phyloP scores from a whole-genome alignment of 2,329 filamentous ascomycete genomes.

The Coniochaeta sp. region DNA sequence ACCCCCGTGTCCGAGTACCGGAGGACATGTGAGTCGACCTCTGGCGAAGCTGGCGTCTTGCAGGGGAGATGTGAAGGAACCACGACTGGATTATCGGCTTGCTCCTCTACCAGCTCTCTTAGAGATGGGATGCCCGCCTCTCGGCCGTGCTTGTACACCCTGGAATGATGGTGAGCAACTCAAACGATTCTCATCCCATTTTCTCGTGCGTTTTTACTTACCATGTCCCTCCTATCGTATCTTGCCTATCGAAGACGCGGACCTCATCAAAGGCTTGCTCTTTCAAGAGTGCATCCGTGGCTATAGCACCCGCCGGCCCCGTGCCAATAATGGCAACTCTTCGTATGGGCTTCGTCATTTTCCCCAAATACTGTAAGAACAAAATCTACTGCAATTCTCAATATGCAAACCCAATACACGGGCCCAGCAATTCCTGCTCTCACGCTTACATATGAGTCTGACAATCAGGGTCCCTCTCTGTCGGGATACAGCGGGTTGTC shows the following conservation, averaged over 20 bases:
- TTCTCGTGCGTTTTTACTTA: conserved; percentile 19
- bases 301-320: conserved; percentile 49
- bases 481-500: too few relatives aligned
- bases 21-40: conserved; percentile 53
- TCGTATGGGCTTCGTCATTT: background rate
- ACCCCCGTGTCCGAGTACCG: conserved; percentile 61
- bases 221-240: conserved; percentile 49
- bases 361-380: too few relatives aligned
- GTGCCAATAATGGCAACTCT: conserved; percentile 50
- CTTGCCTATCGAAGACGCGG: conserved; percentile 51
- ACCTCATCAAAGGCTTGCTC: conserved; percentile 49
- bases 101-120: conserved; percentile 36
- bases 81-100: conserved; percentile 39
- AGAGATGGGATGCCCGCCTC: too few relatives aligned
- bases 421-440: too few relatives aligned
- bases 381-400: too few relatives aligned
- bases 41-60: conserved; percentile 38
- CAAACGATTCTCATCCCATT: background rate
- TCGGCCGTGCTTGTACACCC: background rate
- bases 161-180: too few relatives aligned
- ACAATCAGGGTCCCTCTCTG: too few relatives aligned
- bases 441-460: too few relatives aligned
- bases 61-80: conserved; percentile 42
- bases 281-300: conserved; percentile 48
- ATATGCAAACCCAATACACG: too few relatives aligned